Conservation (phyloP, 2,329 filamentous ascomycete species). For the Fusarium paranaense region DNA sequence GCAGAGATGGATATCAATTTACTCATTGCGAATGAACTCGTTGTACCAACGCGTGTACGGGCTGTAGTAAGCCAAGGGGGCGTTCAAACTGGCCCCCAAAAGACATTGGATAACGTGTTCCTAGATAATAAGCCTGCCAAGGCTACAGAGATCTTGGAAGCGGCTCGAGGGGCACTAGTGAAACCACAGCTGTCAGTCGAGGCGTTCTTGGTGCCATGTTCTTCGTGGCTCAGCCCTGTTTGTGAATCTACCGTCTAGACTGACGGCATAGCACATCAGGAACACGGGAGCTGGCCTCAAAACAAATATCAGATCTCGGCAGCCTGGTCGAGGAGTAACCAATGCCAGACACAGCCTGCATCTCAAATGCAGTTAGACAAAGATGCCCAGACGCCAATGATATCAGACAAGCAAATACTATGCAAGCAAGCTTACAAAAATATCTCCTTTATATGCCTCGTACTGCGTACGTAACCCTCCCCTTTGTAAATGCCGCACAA, state of each 20-base stretch:
- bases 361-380: neutral
- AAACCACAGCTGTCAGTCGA: neutral
- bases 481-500: neutral
- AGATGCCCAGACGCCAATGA: neutral
- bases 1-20: neutral
- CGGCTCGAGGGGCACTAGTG: neutral
- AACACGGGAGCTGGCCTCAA: neutral
- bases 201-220: neutral
- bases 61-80: neutral
- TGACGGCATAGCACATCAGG: neutral
- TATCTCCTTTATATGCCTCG: neutral
- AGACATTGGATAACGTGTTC: neutral
- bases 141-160: neutral
- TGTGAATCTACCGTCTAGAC: neutral
- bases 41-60: neutral
- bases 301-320: neutral
- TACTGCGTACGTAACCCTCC: neutral
- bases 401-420: neutral
- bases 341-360: neutral
- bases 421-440: neutral
- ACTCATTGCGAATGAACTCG: neutral
- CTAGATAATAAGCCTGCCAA: neutral
- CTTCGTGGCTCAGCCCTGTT: neutral
- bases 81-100: slow-evolving; percentile 8
- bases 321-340: neutral